Evolutionary conservation across 768 basidiomycete species (phyloP), one percentile per base, ranked within the genome.

Genomic region (Pholiota conissans): DNA sequence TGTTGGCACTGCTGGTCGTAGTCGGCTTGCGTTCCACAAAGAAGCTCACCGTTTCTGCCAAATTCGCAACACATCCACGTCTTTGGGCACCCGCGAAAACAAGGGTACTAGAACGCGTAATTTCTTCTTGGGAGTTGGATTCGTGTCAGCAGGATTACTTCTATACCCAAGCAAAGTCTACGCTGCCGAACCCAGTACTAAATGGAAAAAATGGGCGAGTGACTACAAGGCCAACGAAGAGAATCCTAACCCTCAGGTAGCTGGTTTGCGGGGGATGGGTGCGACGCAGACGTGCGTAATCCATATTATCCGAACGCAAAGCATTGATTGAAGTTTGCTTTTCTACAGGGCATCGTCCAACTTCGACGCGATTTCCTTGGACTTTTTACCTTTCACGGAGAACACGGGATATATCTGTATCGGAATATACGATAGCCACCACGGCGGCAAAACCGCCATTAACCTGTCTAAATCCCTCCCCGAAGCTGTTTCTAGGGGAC

Each of bases 401-500:
- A n/a, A n/a, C n/a, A n/a, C n/a, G 22, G 57, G 56, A 10, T 66
- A 71, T 67, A 18, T 67, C 35, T 27, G 71, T 53, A 55, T 73
- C 57, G 65, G 67, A 2, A 57, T 74, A 10, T 65, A 67, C 42
- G 72, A 73, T 34, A 71, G 72, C 11, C 71, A 74, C 54, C 67
- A 66, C 48, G 72, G 78, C 29, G 55, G 62, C 11, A 64, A 65
- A 7, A 76, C 75, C 29, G 74, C 74, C 22, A 49, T 59, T 0
- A 68, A 70, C 59, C 69, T 80, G 11, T 54, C 66, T 3, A 52
- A 69, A 3, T 68, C 71, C 30, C 69, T 81, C 20, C 61, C 73
- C 8, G 28, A 59, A 26, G 60, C 65, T 22, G 61, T 75, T 47
- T 39, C 61, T 22, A 60, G 59, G 5, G 47, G 58, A 8, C 55